phyloP scores from a whole-genome alignment of 257 asterid species.

The Rubia yunnanensis region DNA sequence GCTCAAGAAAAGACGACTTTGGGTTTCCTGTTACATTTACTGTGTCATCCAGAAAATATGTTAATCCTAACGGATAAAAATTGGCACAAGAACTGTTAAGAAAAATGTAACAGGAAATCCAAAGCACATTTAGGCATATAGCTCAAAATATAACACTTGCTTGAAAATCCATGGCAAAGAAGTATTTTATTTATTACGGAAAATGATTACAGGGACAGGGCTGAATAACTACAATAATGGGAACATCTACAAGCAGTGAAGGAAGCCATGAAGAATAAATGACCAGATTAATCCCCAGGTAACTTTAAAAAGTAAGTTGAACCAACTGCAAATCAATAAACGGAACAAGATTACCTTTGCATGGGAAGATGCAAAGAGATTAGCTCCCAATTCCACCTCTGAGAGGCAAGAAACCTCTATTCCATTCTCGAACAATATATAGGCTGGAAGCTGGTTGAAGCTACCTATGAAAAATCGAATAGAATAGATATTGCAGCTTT shows the following conservation, averaged over 20 bases:
- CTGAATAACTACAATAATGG: not conserved
- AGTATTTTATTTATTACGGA: not conserved
- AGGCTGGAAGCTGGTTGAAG: constrained; percentile 69
- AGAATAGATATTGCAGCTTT: constrained; percentile 20
- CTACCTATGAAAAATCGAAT: constrained; percentile 35
- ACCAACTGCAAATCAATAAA: not conserved
- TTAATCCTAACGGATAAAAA: too few species aligned
- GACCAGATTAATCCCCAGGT: not conserved
- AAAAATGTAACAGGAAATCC: not conserved
- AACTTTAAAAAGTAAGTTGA: not conserved
- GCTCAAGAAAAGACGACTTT: not conserved
- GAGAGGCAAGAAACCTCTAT: constrained; percentile 53
- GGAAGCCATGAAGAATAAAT: not conserved
- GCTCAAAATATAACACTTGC: not conserved
- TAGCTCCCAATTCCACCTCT: constrained; percentile 47
- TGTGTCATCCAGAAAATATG: too few species aligned
- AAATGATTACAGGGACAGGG: not conserved
- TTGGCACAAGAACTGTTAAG: not conserved
- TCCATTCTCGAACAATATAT: constrained; percentile 68
- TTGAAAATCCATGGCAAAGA: not conserved
- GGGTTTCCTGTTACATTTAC: not conserved
- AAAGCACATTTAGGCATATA: not conserved
- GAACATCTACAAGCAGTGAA: not conserved
- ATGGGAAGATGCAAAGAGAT: constrained; percentile 42
- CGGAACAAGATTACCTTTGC: constrained; percentile 51